A percentile compares a stretch with the other conserved stretches of the same genome.
phyloP scores from a whole-genome alignment of 345 rosid genomes.

The Cardamine occulta region DNA sequence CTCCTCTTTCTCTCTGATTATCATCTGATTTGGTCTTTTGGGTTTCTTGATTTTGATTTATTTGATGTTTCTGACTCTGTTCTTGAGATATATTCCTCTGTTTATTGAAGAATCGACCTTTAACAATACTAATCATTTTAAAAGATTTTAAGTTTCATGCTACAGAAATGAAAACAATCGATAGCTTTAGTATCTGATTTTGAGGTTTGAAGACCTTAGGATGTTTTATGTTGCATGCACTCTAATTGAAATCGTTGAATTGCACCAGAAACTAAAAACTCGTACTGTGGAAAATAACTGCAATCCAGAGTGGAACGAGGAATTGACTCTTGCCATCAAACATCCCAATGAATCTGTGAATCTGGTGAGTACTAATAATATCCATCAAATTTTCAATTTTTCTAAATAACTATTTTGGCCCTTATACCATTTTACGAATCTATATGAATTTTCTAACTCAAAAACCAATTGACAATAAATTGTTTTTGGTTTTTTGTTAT shows the following conservation, averaged over 20 bases:
- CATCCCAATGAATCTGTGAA: conserved; percentile 50
- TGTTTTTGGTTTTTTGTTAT: not conserved
- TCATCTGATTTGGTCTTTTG: conserved; percentile 6
- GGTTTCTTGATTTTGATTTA: not conserved
- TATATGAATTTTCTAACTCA: not conserved
- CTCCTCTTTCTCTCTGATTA: conserved; percentile 18
- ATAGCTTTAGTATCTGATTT: conserved; percentile 10
- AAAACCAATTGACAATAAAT: not conserved
- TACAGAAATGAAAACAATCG: not conserved
- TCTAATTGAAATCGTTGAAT: conserved; percentile 1
- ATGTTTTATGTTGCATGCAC: conserved; percentile 8
- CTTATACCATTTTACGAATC: not conserved
- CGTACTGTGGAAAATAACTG: conserved; percentile 63
- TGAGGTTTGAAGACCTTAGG: not conserved
- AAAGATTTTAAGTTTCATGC: not conserved
- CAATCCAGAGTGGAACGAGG: conserved; percentile 90
- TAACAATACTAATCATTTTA: not conserved
- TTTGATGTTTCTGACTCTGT: conserved; percentile 9
- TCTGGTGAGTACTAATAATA: conserved; percentile 53
- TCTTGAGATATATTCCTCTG: conserved; percentile 8
- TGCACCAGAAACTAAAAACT: conserved; percentile 67
- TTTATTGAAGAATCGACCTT: conserved; percentile 1
- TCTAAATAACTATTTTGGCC: not conserved
- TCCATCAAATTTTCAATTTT: not conserved
- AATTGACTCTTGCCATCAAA: conserved; percentile 64